A percentile compares a stretch with the other conserved stretches of the same genome.
Conservation (phyloP, 345 rosid species). For the Orychophragmus violaceus region DNA sequence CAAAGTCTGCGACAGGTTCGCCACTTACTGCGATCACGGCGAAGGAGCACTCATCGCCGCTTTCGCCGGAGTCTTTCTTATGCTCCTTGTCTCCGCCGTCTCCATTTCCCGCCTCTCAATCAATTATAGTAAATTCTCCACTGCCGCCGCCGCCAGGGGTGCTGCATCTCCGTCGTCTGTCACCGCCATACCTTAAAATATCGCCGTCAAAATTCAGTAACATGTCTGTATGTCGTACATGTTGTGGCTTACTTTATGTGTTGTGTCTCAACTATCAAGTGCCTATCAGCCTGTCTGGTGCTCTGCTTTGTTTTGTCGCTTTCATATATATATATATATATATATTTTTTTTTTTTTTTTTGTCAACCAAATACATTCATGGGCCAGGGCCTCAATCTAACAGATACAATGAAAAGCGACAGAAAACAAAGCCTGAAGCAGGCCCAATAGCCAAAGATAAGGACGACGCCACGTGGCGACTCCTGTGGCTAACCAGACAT, state of each 20-base stretch:
- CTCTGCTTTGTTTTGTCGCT: slow-evolving; percentile 5
- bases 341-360: too few species aligned
- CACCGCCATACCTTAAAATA: not conserved
- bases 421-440: too few species aligned
- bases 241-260: not conserved
- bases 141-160: not conserved
- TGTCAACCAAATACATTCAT: too few species aligned
- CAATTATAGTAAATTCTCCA: slow-evolving; percentile 1
- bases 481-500: too few species aligned
- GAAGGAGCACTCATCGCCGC: slow-evolving; percentile 65
- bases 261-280: slow-evolving; percentile 11
- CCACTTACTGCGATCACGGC: slow-evolving; percentile 54
- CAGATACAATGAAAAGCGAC: too few species aligned
- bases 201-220: not conserved
- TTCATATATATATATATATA: not conserved
- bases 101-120: slow-evolving; percentile 48
- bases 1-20: slow-evolving; percentile 30
- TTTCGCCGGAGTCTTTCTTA: slow-evolving; percentile 47
- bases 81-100: slow-evolving; percentile 42
- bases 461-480: too few species aligned
- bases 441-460: too few species aligned
- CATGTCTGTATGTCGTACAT: not conserved
- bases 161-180: not conserved
- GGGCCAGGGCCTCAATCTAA: too few species aligned
- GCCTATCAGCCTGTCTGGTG: not conserved